phyloP scores from a whole-genome alignment of 2,329 filamentous ascomycete genomes.

The Hymenoscyphus infarciens region DNA sequence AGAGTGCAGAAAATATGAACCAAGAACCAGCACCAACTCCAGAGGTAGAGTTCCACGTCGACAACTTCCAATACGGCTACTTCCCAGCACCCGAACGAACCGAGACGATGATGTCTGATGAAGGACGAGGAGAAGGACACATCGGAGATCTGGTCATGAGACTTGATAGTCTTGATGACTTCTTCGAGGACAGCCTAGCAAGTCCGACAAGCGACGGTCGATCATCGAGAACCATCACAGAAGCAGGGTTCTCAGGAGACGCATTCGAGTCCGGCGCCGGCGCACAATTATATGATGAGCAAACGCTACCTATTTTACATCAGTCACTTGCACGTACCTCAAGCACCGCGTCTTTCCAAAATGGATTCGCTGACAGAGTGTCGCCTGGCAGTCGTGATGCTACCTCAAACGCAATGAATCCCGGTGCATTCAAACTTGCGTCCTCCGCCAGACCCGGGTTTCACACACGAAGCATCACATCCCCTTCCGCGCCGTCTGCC shows the following conservation, averaged over 20 bases:
- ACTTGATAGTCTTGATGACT: conserved; percentile 75
- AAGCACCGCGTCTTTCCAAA: conserved; percentile 75
- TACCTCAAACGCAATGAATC: conserved; percentile 59
- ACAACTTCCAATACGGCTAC: conserved; percentile 67
- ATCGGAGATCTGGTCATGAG: conserved; percentile 81
- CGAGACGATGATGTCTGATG: conserved; percentile 89
- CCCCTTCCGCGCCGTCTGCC: conserved; percentile 57
- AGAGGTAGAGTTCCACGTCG: conserved; percentile 85
- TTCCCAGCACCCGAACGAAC: conserved; percentile 64
- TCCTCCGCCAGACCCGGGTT: conserved; percentile 59
- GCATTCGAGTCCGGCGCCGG: conserved; percentile 70
- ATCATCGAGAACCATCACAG: conserved; percentile 60
- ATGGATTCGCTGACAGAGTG: conserved; percentile 74
- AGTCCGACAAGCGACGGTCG: conserved; percentile 57
- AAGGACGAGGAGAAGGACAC: conserved; percentile 60
- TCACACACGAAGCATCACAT: conserved; percentile 81
- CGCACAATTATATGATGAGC: conserved; percentile 85
- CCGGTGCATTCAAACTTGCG: conserved; percentile 53
- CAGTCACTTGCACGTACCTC: conserved; percentile 71
- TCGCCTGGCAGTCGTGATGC: conserved; percentile 57
- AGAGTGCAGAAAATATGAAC: conserved; percentile 57
- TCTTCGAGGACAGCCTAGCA: conserved; percentile 65
- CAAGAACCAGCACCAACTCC: conserved; percentile 67
- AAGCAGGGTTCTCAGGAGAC: conserved; percentile 61
- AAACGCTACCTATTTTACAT: conserved; percentile 84